phyloP scores from a whole-genome alignment of 495 filamentous ascomycete species.

The Penicillium samsonianum region DNA sequence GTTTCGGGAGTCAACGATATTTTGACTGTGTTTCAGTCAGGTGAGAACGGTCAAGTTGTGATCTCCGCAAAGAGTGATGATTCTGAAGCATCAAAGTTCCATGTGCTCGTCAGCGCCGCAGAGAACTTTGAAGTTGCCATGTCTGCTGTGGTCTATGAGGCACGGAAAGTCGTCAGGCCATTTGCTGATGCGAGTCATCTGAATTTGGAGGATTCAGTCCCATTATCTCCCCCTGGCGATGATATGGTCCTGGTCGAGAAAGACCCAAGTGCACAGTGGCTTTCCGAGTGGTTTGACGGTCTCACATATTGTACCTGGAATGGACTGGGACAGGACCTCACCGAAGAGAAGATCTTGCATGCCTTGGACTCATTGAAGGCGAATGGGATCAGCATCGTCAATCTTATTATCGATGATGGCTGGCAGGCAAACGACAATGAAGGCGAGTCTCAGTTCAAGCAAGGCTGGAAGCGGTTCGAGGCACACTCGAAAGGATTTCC shows the following conservation, averaged over 20 bases:
- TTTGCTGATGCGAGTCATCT: constrained; percentile 20
- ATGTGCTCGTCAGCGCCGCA: constrained; percentile 71
- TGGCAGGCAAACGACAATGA: constrained; percentile 81
- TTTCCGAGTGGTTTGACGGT: constrained; percentile 88
- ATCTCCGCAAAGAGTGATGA: constrained; percentile 75
- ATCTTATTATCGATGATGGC: constrained; percentile 92
- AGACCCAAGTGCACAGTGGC: constrained; percentile 64
- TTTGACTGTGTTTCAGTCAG: constrained; percentile 68
- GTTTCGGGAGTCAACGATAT: constrained; percentile 76
- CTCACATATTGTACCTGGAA: constrained; percentile 90
- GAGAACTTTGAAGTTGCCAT: constrained; percentile 74
- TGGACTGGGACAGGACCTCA: constrained; percentile 77
- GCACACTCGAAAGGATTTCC: constrained; percentile 82
- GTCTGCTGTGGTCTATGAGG: constrained; percentile 82
- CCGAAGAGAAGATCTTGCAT: constrained; percentile 73
- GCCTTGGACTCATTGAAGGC: constrained; percentile 71
- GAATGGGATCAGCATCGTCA: constrained; percentile 72
- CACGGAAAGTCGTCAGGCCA: constrained; percentile 64
- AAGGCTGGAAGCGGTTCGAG: constrained; percentile 72
- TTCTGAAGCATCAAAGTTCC: constrained; percentile 49
- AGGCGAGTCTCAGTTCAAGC: constrained; percentile 50
- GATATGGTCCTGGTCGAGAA: constrained; percentile 44
- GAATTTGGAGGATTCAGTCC: constrained; percentile 13
- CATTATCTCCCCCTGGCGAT: constrained; percentile 42
- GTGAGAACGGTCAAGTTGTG: constrained; percentile 63